Conservation (phyloP, 805 yeast species). For the Candida parachauliodes region DNA sequence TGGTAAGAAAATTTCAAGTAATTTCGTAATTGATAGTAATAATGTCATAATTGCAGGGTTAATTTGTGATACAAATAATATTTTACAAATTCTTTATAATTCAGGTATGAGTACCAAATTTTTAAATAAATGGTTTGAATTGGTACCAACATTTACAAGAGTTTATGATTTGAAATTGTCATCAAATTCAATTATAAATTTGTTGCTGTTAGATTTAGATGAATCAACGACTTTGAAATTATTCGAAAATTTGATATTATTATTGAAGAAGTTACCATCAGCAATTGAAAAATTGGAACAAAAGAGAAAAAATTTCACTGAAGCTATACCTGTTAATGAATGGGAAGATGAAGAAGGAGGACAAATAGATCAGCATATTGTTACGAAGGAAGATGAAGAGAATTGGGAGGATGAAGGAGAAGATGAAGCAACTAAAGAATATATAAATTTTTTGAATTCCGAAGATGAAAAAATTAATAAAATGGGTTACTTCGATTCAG, state of each 20-base stretch:
- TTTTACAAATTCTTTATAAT: slow-evolving; percentile 50
- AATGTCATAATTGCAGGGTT: slow-evolving; percentile 65
- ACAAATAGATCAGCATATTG: neutral
- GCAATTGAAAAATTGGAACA: slow-evolving; percentile 68
- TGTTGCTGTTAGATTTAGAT: slow-evolving; percentile 23
- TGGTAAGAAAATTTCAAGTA: slow-evolving; percentile 25
- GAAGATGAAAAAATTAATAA: slow-evolving; percentile 17
- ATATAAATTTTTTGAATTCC: slow-evolving; percentile 20
- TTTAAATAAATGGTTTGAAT: slow-evolving; percentile 64
- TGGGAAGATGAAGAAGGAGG: slow-evolving; percentile 9
- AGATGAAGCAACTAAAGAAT: slow-evolving; percentile 12
- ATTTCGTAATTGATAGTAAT: slow-evolving; percentile 47
- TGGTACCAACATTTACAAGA: slow-evolving; percentile 49
- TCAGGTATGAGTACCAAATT: slow-evolving; percentile 43
- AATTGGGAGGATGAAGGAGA: slow-evolving; percentile 7
- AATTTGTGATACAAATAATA: slow-evolving; percentile 52
- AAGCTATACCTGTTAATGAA: slow-evolving; percentile 7
- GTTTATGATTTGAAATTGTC: slow-evolving; percentile 82
- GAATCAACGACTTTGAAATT: slow-evolving; percentile 13
- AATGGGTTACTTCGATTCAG: slow-evolving; percentile 35
- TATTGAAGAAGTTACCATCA: slow-evolving; percentile 58
- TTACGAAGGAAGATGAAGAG: slow-evolving; percentile 4
- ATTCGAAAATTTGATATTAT: slow-evolving; percentile 10
- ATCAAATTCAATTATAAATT: slow-evolving; percentile 60
- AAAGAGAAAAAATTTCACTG: slow-evolving; percentile 52